Evolutionary conservation across 2,329 filamentous ascomycete genomes (phyloP), one percentile per base, ranked within the genome.

Genomic region (Claviceps quebecensis): DNA sequence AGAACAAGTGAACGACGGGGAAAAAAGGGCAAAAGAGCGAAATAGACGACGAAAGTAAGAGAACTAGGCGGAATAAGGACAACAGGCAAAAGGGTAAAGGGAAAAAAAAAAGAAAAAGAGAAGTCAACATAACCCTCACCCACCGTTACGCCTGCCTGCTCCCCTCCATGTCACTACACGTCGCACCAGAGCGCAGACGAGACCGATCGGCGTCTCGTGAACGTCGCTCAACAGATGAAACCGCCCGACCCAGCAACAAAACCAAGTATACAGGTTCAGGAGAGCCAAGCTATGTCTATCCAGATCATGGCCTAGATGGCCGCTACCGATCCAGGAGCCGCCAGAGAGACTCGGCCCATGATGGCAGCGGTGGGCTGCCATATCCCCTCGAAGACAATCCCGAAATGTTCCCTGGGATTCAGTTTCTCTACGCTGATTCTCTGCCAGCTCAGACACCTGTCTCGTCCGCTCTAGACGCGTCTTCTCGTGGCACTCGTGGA

Each of bases 131-230:
- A 34, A 16, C 29, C 36, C 23, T 29, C 19, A n/a, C 1, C 45
- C 6, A 5, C 37, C 19, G 39, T 9, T 19, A 44, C n/a, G 11
- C n/a, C 11, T 9, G 45, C 29, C 22, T 19, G 13, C 45, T 5
- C 36, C 22, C 13, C 49, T 58, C 53, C 59, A 80, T 79, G 76
- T 78, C 77, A 57, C 67, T 78, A 45, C 67, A 69, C 51, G 70
- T 76, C 50, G 72, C 73, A 53, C 70, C 72, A 52, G 61, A 62
- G 53, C 63, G 65, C 47, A 68, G 69, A 45, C 70, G 71, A 50
- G 70, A 66, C 47, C 73, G 74, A 50, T 73, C 74, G 49, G 68
- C 67, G 62, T 60, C 71, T 65, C 62, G 65, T 54, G 64, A 65
- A 52, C 60, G 61, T 34, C 65, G 65, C 45, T 55, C 61, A n/a